Conservation (phyloP, 495 filamentous ascomycete genomes). For the Aspergillus coremiiformis region DNA sequence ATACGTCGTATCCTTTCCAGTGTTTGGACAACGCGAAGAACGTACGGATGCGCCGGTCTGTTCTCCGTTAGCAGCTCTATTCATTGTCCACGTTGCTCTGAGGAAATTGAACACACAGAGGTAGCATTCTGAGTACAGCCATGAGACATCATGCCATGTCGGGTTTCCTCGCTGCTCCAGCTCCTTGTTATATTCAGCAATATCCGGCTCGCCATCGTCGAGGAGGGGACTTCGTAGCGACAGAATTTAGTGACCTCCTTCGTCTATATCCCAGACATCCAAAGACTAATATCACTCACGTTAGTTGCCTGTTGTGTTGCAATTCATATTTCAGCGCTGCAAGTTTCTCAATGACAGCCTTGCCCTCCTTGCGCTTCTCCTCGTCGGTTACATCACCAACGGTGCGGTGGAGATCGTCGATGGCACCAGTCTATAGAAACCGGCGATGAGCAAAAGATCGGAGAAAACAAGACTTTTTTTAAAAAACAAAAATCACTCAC, state of each 20-base stretch:
- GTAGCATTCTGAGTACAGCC: conserved; percentile 93
- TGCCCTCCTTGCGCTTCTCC: conserved; percentile 70
- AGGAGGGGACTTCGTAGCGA: conserved; percentile 55
- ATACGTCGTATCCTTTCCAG: conserved; percentile 93
- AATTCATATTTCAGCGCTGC: conserved; percentile 89
- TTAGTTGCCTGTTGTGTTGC: conserved; percentile 79
- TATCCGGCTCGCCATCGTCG: conserved; percentile 74
- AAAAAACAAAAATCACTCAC: conserved; percentile 38
- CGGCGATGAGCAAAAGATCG: not conserved
- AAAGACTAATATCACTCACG: conserved; percentile 43
- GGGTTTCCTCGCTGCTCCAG: conserved; percentile 66
- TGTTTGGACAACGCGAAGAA: conserved; percentile 68
- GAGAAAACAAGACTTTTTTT: not conserved
- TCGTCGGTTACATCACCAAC: conserved; percentile 46
- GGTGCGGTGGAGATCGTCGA: conserved; percentile 84
- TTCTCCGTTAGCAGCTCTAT: conserved; percentile 12
- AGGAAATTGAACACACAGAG: conserved; percentile 60
- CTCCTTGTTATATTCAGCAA: conserved; percentile 79
- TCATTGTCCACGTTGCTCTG: not conserved
- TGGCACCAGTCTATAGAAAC: conserved; percentile 68
- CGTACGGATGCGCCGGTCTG: conserved; percentile 62
- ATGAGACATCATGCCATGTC: conserved; percentile 75
- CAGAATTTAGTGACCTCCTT: not conserved
- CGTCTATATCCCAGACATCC: not conserved
- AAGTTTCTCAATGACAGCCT: conserved; percentile 71